Percentiles rank a stretch among this genome's conserved stretches.
Evolutionary conservation across 768 basidiomycete species (phyloP).

Genomic region (Pleurotus tuber-regium): DNA sequence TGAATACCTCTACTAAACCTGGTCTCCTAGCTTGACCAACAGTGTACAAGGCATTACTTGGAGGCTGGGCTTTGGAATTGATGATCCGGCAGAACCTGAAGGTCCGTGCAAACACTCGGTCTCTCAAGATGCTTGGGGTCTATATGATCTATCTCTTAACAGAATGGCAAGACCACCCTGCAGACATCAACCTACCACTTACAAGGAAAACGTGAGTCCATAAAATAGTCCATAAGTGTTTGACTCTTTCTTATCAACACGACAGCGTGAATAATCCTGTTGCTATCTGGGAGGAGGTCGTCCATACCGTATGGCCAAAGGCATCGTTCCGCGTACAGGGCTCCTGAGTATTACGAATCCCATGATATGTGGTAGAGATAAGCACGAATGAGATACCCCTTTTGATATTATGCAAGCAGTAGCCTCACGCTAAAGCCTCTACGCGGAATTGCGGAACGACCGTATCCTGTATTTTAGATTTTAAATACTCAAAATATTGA

Average conservation of each 20-base stretch:
- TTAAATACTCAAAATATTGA: no score
- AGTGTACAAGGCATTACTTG: slow-evolving; percentile 61
- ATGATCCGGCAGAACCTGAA: slow-evolving; percentile 51
- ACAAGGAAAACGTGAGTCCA: slow-evolving; percentile 45
- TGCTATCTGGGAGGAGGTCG: slow-evolving; percentile 52
- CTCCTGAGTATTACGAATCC: no score
- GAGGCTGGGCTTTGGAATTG: slow-evolving; percentile 57
- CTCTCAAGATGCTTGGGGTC: not conserved
- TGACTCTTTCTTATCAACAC: not conserved
- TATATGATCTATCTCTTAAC: not conserved
- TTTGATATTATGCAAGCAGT: no score
- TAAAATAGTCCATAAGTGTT: not conserved
- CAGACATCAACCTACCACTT: slow-evolving; percentile 49
- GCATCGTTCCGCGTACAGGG: not conserved
- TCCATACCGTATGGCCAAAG: slow-evolving; percentile 10
- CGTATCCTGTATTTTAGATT: no score
- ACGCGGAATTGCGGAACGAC: no score
- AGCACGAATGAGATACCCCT: no score
- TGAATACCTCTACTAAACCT: not conserved
- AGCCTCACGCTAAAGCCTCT: no score
- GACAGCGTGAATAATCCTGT: slow-evolving; percentile 52
- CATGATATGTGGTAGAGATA: no score
- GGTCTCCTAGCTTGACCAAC: slow-evolving; percentile 41
- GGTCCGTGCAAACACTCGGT: slow-evolving; percentile 29
- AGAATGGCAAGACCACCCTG: slow-evolving; percentile 62